Conservation (phyloP, 108 stramenopile genomes). For the Licmophora abbreviata region DNA sequence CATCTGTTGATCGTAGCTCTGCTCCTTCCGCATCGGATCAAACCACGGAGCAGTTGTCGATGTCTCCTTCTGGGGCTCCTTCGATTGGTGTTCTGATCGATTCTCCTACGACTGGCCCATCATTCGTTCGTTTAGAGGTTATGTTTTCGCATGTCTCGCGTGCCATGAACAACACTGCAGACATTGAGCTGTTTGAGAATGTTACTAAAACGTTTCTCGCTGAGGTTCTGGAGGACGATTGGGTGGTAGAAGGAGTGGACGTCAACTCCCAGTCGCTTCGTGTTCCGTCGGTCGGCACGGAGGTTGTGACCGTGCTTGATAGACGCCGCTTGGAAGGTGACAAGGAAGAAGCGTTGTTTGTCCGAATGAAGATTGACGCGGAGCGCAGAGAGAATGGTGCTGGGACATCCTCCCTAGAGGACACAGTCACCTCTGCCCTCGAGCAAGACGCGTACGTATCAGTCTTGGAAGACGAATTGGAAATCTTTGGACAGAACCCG, state of each 20-base stretch:
- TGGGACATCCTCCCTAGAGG: background rate
- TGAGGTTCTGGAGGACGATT: no score
- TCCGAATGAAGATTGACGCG: no score
- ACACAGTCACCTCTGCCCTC: background rate
- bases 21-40: background rate
- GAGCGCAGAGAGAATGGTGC: background rate
- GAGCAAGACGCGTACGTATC: background rate
- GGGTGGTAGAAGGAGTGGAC: no score
- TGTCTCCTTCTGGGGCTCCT: background rate
- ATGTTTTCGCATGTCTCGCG: background rate
- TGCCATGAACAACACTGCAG: background rate
- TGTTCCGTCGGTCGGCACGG: no score
- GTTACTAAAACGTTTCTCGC: no score
- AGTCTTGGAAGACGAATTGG: slow-evolving; percentile 15
- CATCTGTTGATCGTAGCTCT: background rate
- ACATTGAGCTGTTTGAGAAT: no score
- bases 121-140: background rate
- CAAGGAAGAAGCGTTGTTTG: no score
- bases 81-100: background rate
- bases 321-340: no score
- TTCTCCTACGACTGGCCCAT: background rate
- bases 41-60: background rate
- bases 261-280: no score
- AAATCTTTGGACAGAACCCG: background rate
- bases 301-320: no score